These are phyloP conservation scores for Dioscorea zingiberensis DNA, from an alignment of 106 monocot species.

Conservation along the genomic window DNA sequence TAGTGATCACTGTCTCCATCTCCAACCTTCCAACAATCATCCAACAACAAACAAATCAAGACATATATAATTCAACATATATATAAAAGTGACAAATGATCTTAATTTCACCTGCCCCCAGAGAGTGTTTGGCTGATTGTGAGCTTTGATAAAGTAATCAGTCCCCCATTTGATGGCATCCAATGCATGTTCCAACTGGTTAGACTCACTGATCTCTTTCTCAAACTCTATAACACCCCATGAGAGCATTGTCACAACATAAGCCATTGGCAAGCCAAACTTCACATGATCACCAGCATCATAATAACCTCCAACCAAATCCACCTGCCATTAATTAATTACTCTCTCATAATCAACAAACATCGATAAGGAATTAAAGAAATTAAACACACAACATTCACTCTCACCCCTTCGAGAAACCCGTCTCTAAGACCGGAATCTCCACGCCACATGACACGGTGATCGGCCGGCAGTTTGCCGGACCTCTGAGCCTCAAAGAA, in stretches of 20 bases:
- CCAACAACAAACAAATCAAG: background rate
- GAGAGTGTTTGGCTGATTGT: slow-evolving; percentile 57
- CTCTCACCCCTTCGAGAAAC: slow-evolving; percentile 43
- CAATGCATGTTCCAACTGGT: slow-evolving; percentile 49
- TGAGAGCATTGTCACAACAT: slow-evolving; percentile 62
- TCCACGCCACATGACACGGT: slow-evolving; percentile 71
- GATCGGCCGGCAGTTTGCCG: slow-evolving; percentile 65
- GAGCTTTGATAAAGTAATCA: slow-evolving; percentile 86
- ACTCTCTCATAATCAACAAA: background rate
- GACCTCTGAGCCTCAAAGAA: slow-evolving; percentile 99
- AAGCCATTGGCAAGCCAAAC: slow-evolving; percentile 91
- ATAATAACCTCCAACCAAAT: slow-evolving; percentile 93
- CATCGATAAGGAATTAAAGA: background rate
- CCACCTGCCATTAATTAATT: slow-evolving; percentile 33
- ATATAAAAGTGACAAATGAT: background rate
- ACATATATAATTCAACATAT: too few relatives aligned
- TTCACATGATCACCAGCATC: slow-evolving; percentile 95
- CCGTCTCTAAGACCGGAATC: slow-evolving; percentile 86
- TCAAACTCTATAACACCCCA: slow-evolving; percentile 78
- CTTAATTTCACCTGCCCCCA: slow-evolving; percentile 64
- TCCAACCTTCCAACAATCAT: slow-evolving; percentile 45
- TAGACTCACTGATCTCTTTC: slow-evolving; percentile 52
- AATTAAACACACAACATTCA: background rate
- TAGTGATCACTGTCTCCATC: slow-evolving; percentile 75
- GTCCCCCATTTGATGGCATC: slow-evolving; percentile 88